These are phyloP conservation scores for Camellia oleifera DNA, from an alignment of 179 eudicot species.

Conservation along the genomic window DNA sequence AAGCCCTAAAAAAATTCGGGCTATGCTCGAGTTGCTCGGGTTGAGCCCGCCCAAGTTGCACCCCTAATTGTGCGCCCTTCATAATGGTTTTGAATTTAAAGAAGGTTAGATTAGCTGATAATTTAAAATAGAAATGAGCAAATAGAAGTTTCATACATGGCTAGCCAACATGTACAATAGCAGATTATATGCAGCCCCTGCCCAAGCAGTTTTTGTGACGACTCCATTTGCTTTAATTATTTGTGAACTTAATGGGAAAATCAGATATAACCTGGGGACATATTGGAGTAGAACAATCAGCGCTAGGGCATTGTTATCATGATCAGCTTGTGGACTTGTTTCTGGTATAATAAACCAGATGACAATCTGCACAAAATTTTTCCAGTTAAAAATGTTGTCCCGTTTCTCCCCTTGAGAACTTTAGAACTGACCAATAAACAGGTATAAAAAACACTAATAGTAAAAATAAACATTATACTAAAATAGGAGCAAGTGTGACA, in stretches of 20 bases:
- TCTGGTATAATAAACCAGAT: constrained; percentile 96
- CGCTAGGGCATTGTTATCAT: constrained; percentile 89
- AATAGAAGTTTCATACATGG: constrained; percentile 62
- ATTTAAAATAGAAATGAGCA: background rate
- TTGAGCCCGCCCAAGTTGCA: too few species aligned
- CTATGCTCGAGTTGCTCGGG: too few species aligned
- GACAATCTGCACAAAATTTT: constrained; percentile 57
- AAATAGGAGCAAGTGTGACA: background rate
- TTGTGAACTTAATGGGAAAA: constrained; percentile 89
- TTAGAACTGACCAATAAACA: too few species aligned
- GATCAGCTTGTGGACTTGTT: constrained; percentile 60
- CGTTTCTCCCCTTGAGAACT: too few species aligned
- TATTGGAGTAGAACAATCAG: constrained; percentile 91
- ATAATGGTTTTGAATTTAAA: background rate
- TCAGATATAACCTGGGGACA: constrained; percentile 83
- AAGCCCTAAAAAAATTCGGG: too few species aligned
- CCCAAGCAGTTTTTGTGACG: constrained; percentile 99
- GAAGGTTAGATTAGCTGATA: too few species aligned
- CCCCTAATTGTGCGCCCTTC: too few species aligned
- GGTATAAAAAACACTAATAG: too few species aligned
- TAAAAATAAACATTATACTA: background rate
- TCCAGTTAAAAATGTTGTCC: background rate
- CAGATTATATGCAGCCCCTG: constrained; percentile 97
- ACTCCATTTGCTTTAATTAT: constrained; percentile 95
- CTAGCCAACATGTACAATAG: constrained; percentile 89